These are phyloP conservation scores for Jacaranda mimosifolia DNA, from an alignment of 257 asterid genomes.

Conservation along the genomic window DNA sequence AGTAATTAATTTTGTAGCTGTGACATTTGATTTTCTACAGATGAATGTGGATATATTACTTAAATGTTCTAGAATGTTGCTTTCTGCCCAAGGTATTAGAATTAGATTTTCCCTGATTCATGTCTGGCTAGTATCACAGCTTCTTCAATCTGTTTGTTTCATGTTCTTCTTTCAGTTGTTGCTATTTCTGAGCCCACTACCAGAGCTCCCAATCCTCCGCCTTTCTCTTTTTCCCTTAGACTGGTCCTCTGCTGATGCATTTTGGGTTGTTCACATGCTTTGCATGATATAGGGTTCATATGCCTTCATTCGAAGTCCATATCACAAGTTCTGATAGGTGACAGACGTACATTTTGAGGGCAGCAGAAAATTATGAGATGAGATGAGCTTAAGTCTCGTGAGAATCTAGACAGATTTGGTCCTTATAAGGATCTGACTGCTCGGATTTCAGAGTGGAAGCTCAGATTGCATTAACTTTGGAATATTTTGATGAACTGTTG, in stretches of 20 bases:
- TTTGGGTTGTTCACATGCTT: background rate
- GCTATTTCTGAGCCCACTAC: background rate
- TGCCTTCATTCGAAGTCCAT: too few species aligned
- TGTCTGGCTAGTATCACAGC: background rate
- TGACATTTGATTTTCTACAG: conserved; percentile 14
- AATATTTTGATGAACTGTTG: background rate
- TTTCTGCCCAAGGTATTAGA: background rate
- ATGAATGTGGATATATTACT: conserved; percentile 13
- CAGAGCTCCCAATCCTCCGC: background rate
- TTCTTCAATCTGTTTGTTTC: background rate
- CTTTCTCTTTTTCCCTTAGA: background rate
- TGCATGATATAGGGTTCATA: background rate
- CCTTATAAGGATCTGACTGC: background rate
- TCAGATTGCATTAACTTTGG: background rate
- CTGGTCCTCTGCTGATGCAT: background rate
- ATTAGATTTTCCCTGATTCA: background rate
- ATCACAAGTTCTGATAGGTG: background rate
- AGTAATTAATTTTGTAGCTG: conserved; percentile 26
- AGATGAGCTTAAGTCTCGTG: too few species aligned
- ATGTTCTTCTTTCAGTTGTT: background rate
- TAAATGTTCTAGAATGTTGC: background rate
- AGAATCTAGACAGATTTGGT: background rate
- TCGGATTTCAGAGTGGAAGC: background rate
- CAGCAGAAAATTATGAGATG: background rate
- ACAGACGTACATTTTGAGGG: background rate